Percentiles rank a stretch among this genome's conserved stretches.
Conservation (phyloP, 1,284 basidiomycete species). For the Prillingera fragicola region DNA sequence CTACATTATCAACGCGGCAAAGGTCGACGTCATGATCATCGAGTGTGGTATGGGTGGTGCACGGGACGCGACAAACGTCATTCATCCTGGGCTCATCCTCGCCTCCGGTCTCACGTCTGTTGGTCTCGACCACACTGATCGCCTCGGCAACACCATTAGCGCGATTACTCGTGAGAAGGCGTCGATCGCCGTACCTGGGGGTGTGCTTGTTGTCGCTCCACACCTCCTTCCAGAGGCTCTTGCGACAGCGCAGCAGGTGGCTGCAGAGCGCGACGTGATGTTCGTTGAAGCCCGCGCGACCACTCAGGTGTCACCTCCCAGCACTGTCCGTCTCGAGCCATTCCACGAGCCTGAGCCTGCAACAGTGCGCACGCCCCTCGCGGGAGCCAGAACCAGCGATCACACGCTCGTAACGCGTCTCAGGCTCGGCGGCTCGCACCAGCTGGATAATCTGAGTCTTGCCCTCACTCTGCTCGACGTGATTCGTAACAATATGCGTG, state of each 20-base stretch:
- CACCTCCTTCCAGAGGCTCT: slow-evolving; percentile 60
- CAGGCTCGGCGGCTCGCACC: slow-evolving; percentile 72
- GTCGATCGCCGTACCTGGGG: slow-evolving; percentile 65
- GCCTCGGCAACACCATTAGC: slow-evolving; percentile 70
- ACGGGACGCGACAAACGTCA: slow-evolving; percentile 87
- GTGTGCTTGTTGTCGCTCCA: slow-evolving; percentile 67
- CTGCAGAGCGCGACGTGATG: slow-evolving; percentile 37
- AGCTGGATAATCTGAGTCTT: slow-evolving; percentile 70
- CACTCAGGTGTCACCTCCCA: slow-evolving; percentile 1
- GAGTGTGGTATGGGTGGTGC: slow-evolving; percentile 95
- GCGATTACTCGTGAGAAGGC: slow-evolving; percentile 81
- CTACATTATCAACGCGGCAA: slow-evolving; percentile 60
- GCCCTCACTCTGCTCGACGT: slow-evolving; percentile 63
- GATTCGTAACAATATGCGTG: slow-evolving; percentile 53
- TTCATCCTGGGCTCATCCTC: slow-evolving; percentile 63
- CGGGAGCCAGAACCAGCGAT: background rate
- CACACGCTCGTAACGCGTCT: slow-evolving; percentile 27
- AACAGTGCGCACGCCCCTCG: slow-evolving; percentile 18
- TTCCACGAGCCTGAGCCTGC: slow-evolving; percentile 21
- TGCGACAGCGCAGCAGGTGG: slow-evolving; percentile 48
- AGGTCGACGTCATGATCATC: slow-evolving; percentile 74
- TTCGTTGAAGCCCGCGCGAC: slow-evolving; percentile 22
- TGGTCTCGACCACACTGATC: slow-evolving; percentile 86
- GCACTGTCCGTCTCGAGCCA: slow-evolving; percentile 24
- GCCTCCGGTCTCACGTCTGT: slow-evolving; percentile 78